These are phyloP conservation scores for Cyclostephanos tholiformis DNA, from an alignment of 108 stramenopile genomes.

Conservation along the genomic window DNA sequence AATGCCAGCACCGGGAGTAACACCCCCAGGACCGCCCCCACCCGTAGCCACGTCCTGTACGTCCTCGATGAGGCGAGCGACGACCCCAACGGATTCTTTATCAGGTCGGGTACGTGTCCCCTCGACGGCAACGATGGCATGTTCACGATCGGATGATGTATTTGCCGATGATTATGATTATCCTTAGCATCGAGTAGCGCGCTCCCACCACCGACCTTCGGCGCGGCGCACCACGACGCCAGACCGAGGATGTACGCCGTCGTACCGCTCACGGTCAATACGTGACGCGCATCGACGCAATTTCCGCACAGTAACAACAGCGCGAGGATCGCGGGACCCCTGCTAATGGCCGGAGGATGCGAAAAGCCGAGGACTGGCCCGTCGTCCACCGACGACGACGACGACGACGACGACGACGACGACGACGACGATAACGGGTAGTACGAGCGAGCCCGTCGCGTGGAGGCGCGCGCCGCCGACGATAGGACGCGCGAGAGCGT, in stretches of 20 bases:
- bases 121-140: constrained; percentile 68
- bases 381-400: background rate
- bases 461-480: constrained; percentile 24
- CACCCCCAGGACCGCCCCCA: constrained; percentile 60
- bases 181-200: too few relatives aligned
- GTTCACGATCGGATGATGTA: constrained; percentile 12
- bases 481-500: constrained; percentile 30
- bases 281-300: constrained; percentile 44
- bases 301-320: constrained; percentile 34
- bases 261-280: constrained; percentile 39
- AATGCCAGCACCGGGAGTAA: constrained; percentile 49
- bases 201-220: constrained; percentile 28
- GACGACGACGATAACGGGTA: too few relatives aligned
- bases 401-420: background rate
- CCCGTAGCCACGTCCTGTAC: constrained; percentile 62
- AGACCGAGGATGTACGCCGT: constrained; percentile 36
- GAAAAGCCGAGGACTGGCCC: background rate
- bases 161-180: too few relatives aligned
- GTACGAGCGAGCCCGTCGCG: constrained; percentile 13
- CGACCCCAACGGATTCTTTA: constrained; percentile 68
- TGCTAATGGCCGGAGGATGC: constrained; percentile 36
- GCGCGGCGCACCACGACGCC: constrained; percentile 38
- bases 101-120: constrained; percentile 70
- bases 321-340: constrained; percentile 46
- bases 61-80: constrained; percentile 38